phyloP scores from a whole-genome alignment of 257 asterid genomes.

The Hygrophila difformis region DNA sequence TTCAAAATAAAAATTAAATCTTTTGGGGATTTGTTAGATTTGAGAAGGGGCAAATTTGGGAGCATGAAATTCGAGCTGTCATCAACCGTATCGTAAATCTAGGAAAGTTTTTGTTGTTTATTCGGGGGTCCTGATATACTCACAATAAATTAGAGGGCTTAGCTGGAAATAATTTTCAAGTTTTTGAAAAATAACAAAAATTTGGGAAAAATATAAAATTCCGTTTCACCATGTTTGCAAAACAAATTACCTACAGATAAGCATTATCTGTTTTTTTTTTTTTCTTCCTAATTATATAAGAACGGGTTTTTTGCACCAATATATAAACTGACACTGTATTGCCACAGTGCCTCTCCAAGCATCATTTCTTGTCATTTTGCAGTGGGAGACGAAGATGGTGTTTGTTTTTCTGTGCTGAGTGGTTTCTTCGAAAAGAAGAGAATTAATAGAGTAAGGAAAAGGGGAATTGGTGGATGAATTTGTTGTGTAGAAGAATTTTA shows the following conservation, averaged over 20 bases:
- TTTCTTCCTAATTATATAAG: neutral
- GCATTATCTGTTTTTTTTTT: conserved; percentile 12
- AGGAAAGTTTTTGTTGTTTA: conserved; percentile 22
- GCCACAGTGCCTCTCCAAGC: conserved; percentile 21
- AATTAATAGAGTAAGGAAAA: conserved; percentile 10
- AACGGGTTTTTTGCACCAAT: neutral
- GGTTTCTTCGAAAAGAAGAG: conserved; percentile 14
- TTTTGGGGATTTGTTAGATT: conserved; percentile 13
- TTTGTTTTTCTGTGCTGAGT: conserved; percentile 15
- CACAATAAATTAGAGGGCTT: conserved; percentile 8
- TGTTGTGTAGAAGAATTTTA: conserved; percentile 15
- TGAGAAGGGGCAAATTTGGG: conserved; percentile 31
- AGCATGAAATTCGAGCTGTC: conserved; percentile 37
- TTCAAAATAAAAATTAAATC: neutral
- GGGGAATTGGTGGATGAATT: conserved; percentile 11
- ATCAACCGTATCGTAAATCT: conserved; percentile 48
- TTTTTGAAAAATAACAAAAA: neutral
- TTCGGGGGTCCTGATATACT: too few species aligned
- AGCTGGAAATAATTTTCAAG: too few species aligned
- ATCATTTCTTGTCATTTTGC: conserved; percentile 26
- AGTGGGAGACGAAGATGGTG: conserved; percentile 18
- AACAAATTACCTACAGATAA: conserved; percentile 10
- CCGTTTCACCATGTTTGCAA: conserved; percentile 6
- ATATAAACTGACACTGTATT: conserved; percentile 12
- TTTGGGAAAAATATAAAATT: neutral